Evolutionary conservation across 2,329 filamentous ascomycete species (phyloP).

Genomic region (Penicillium polonicum): DNA sequence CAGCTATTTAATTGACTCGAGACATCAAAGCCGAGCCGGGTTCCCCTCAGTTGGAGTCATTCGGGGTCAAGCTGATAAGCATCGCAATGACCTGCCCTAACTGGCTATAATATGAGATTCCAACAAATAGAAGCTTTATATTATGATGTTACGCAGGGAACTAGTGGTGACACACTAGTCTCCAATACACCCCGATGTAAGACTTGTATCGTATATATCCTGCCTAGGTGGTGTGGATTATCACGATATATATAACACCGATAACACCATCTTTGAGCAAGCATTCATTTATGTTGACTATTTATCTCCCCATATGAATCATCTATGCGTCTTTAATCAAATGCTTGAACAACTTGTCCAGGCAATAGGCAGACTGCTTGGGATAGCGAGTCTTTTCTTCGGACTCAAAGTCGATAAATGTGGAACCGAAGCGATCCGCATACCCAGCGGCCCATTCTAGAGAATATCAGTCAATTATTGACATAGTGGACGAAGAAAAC

Average conservation of each 20-base stretch:
- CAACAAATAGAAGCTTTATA: not conserved
- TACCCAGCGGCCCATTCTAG: conserved; percentile 78
- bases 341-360: conserved; percentile 66
- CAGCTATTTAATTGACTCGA: not conserved
- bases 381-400: conserved; percentile 67
- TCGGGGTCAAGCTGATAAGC: conserved; percentile 16
- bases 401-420: conserved; percentile 72
- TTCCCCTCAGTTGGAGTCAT: conserved; percentile 19
- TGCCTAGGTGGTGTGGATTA: too few relatives aligned
- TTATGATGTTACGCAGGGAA: not conserved
- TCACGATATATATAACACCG: too few relatives aligned
- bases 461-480: not conserved
- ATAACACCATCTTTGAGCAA: too few relatives aligned
- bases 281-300: not conserved
- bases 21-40: conserved; percentile 3
- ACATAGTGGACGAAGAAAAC: not conserved
- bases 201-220: not conserved
- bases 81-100: conserved; percentile 19
- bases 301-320: not conserved
- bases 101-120: not conserved
- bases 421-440: conserved; percentile 74
- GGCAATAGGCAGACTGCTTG: conserved; percentile 73
- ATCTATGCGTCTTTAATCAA: conserved; percentile 48
- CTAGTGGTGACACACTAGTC: not conserved
- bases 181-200: not conserved